phyloP scores from a whole-genome alignment of 768 basidiomycete genomes.

The Collybia mongolica region DNA sequence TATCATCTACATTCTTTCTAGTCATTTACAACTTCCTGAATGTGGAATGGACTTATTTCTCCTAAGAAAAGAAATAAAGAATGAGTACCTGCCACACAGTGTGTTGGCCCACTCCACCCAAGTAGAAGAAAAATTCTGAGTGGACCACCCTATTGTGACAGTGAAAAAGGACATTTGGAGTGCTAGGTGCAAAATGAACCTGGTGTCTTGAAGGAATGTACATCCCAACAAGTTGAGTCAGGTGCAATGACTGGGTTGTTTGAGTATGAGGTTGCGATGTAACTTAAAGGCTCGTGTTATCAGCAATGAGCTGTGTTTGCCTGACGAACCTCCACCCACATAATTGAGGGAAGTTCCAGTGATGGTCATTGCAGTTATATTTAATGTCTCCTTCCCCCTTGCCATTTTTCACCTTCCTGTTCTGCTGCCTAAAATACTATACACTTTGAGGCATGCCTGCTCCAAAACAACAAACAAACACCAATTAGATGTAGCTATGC shows the following conservation, averaged over 20 bases:
- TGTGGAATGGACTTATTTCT: no score
- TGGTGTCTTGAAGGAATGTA: conserved; percentile 61
- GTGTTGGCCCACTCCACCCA: no score
- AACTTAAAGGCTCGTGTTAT: conserved; percentile 31
- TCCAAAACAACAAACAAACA: conserved; percentile 88
- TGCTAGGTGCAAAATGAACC: conserved; percentile 26
- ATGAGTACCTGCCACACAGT: no score
- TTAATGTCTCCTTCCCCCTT: conserved; percentile 81
- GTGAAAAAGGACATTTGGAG: not conserved
- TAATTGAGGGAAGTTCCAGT: conserved; percentile 53
- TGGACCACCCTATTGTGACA: conserved; percentile 33
- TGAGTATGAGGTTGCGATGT: conserved; percentile 52
- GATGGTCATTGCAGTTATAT: conserved; percentile 99
- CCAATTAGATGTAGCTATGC: conserved; percentile 53
- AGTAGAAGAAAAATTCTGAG: conserved; percentile 37
- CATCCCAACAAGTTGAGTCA: conserved; percentile 50
- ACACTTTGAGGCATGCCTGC: conserved; percentile 95
- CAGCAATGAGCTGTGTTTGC: not conserved
- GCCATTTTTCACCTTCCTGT: conserved; percentile 50
- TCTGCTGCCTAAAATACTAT: conserved; percentile 72
- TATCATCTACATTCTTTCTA: no score
- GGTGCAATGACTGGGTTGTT: conserved; percentile 46
- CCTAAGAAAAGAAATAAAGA: no score
- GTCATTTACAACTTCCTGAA: no score
- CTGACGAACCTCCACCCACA: conserved; percentile 30